phyloP scores from a whole-genome alignment of 129 eudicot genomes.

The Helianthus tuberosus region DNA sequence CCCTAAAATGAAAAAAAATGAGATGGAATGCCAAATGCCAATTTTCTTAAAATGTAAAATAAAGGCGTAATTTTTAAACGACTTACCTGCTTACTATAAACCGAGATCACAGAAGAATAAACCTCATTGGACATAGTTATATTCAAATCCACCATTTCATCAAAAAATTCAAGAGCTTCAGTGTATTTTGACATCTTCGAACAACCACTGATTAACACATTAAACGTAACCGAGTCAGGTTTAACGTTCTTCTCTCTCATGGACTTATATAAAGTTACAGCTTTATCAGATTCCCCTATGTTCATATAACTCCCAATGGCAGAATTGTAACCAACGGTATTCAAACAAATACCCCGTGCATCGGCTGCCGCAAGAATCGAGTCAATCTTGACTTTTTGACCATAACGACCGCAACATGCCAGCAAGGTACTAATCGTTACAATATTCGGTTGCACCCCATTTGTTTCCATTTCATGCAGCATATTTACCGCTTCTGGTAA shows the following conservation, averaged over 20 bases:
- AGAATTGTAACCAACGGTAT: conserved; percentile 83
- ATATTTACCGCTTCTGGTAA: conserved; percentile 79
- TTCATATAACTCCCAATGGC: conserved; percentile 94
- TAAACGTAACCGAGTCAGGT: conserved; percentile 87
- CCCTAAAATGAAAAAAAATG: conserved; percentile 46
- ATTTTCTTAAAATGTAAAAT: conserved; percentile 11
- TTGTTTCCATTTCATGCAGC: conserved; percentile 84
- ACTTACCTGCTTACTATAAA: conserved; percentile 84
- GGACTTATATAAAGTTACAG: conserved; percentile 51
- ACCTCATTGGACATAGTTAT: conserved; percentile 73
- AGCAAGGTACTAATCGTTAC: conserved; percentile 81
- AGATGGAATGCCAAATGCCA: conserved; percentile 8
- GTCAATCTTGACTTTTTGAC: conserved; percentile 81
- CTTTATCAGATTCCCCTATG: conserved; percentile 82
- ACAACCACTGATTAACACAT: conserved; percentile 79
- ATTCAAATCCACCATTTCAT: conserved; percentile 63
- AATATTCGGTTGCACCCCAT: conserved; percentile 76
- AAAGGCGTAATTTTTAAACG: neutral
- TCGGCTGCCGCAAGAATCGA: conserved; percentile 89
- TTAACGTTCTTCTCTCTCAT: conserved; percentile 75
- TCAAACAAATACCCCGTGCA: conserved; percentile 68
- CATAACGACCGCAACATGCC: conserved; percentile 88
- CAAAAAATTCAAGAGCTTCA: conserved; percentile 75
- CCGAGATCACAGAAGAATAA: conserved; percentile 82
- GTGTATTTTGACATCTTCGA: conserved; percentile 77